Percentiles rank a stretch among this genome's conserved stretches.
Conservation (phyloP, 1,139 yeast genomes). For the Geotrichum fermentans region DNA sequence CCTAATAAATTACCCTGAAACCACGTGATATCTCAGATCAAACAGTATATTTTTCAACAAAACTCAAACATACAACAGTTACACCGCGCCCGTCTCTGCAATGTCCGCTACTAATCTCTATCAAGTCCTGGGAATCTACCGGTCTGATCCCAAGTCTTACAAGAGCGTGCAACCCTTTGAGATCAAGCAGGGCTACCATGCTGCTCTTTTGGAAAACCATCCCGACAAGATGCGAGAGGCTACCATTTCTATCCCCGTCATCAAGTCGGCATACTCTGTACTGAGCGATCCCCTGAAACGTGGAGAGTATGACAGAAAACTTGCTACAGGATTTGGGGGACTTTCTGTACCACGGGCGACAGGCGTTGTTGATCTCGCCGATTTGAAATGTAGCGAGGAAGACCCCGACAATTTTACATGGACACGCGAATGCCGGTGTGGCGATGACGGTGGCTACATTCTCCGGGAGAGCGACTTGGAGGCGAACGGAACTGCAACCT, state of each 20-base stretch:
- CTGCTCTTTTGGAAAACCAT: conserved; percentile 55
- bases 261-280: conserved; percentile 58
- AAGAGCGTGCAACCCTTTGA: conserved; percentile 40
- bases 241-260: conserved; percentile 37
- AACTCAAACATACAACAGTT: background rate
- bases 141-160: conserved; percentile 3
- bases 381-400: conserved; percentile 36
- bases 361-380: conserved; percentile 61
- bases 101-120: conserved; percentile 37
- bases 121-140: conserved; percentile 49
- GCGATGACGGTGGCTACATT: conserved; percentile 48
- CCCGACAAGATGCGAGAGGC: conserved; percentile 58
- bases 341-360: conserved; percentile 39
- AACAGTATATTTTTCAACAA: background rate
- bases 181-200: conserved; percentile 59
- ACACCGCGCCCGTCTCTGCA: background rate
- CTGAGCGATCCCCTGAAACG: conserved; percentile 44
- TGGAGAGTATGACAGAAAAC: conserved; percentile 46
- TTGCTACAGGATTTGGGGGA: conserved; percentile 47
- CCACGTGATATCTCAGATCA: background rate
- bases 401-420: conserved; percentile 34
- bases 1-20: too few relatives aligned
- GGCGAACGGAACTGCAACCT: conserved; percentile 50
- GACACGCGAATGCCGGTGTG: conserved; percentile 65
- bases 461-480: conserved; percentile 60